These are phyloP conservation scores for Dendrobium nobile DNA, from an alignment of 106 monocot species.

Conservation along the genomic window DNA sequence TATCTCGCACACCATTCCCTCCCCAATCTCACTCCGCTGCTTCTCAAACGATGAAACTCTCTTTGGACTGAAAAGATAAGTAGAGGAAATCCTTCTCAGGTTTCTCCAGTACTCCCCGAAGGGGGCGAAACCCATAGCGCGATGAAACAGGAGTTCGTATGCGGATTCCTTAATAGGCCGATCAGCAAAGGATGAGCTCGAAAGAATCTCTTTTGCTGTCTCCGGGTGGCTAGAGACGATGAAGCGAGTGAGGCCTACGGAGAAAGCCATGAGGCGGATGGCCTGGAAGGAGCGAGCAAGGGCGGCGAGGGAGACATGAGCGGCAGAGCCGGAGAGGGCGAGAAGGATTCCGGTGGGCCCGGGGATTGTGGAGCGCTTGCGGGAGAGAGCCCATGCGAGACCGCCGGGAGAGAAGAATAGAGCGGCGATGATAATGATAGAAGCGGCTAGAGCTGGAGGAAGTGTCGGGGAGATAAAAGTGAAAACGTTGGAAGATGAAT, in stretches of 20 bases:
- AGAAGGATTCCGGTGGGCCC: slow-evolving; percentile 6
- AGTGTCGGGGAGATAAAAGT: background rate
- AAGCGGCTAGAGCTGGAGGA: slow-evolving; percentile 5
- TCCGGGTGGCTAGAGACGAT: slow-evolving; percentile 16
- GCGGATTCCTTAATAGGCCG: slow-evolving; percentile 18
- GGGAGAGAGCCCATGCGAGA: slow-evolving; percentile 15
- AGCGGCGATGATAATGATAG: slow-evolving; percentile 3
- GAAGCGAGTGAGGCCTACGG: slow-evolving; percentile 23
- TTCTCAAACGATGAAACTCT: slow-evolving; percentile 10
- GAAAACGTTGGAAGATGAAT: background rate
- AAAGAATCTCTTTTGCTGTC: slow-evolving; percentile 18
- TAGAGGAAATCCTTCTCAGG: slow-evolving; percentile 12
- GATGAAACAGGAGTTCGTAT: slow-evolving; percentile 14
- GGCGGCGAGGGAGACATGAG: background rate
- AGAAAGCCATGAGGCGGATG: slow-evolving; percentile 19
- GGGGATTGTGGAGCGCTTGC: background rate
- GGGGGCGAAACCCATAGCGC: slow-evolving; percentile 22
- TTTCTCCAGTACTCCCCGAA: slow-evolving; percentile 23
- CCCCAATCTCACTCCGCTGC: slow-evolving; percentile 13
- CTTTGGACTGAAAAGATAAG: slow-evolving; percentile 13
- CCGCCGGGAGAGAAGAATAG: slow-evolving; percentile 12
- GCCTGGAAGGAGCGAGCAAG: slow-evolving; percentile 3
- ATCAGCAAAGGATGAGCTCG: slow-evolving; percentile 15
- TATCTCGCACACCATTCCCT: slow-evolving; percentile 13
- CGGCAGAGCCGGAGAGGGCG: slow-evolving; percentile 1